Evolutionary conservation across 805 yeast genomes (phyloP).

Genomic region (Barnettozyma siamensis): DNA sequence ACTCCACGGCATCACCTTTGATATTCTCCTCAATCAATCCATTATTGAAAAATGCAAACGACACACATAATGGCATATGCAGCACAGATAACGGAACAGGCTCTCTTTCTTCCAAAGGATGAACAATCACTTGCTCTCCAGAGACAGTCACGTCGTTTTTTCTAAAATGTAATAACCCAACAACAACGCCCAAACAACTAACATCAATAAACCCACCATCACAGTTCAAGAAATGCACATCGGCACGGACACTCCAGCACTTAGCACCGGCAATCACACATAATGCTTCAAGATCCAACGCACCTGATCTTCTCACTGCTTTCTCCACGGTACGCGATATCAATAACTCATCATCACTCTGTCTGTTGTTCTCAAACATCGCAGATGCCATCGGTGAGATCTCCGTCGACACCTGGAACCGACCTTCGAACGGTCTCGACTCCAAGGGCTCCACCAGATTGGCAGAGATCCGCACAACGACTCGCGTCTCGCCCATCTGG

Average conservation of each 20-base stretch:
- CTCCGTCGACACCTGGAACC: constrained; percentile 79
- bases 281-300: constrained; percentile 82
- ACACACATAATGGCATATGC: constrained; percentile 86
- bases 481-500: constrained; percentile 66
- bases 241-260: constrained; percentile 90
- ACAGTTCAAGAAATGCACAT: constrained; percentile 78
- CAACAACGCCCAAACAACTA: constrained; percentile 84
- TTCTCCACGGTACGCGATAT: constrained; percentile 83
- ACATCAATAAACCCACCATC: constrained; percentile 94
- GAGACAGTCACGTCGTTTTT: constrained; percentile 78
- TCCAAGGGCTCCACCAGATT: constrained; percentile 76
- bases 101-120: constrained; percentile 69
- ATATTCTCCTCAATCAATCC: constrained; percentile 58
- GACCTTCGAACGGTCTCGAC: constrained; percentile 91
- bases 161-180: constrained; percentile 75
- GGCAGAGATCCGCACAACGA: constrained; percentile 69
- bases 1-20: constrained; percentile 59
- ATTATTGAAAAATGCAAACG: constrained; percentile 82
- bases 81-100: constrained; percentile 82
- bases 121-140: constrained; percentile 61
- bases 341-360: constrained; percentile 74
- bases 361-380: constrained; percentile 64
- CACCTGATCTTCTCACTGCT: constrained; percentile 84
- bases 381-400: constrained; percentile 88
- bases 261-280: constrained; percentile 88